Base-by-base conservation (phyloP, 495 filamentous ascomycete genomes). In the Bacidia gigantensis region DNA sequence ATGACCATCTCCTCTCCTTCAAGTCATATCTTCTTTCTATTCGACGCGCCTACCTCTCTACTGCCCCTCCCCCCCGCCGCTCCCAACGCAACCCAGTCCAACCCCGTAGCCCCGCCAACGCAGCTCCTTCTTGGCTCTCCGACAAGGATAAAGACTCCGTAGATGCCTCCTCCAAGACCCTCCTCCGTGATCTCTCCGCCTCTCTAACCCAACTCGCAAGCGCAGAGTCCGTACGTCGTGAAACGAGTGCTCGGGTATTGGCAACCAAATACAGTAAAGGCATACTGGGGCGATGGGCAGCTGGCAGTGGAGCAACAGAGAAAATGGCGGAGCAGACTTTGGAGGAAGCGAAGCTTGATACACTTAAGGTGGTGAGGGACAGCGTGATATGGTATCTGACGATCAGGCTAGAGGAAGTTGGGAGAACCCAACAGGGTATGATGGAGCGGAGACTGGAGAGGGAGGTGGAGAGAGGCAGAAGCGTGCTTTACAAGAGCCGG, bases 1-100 rank as follows among this genome's bases (percentile, higher is more conserved):
- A 93, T 64, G 75, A 84, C 10, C 88, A 92, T 68, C 87, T 97
- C 48, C 56, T 74, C 49, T 84, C 80, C 45, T 80, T 98, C 42
- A 77, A 82, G 53, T 64, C 65, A 56, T 86, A 94, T 53, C 85
- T 98, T 39, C 78, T 79, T 62, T 77, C 77, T 46, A 86, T 94
- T 54, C 86, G 93, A 50, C 86, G 87, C 55, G 75, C 88, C 59
- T 98, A 97, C 72, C 88, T 98, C 58, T 89, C 89, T 45, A 85
- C 79, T 54, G 77, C 79, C 14, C 66, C 64, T n/a, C 65, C 74
- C 9, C 68, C 72, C 67, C 72, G 47, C 68, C 73, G 49, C 58
- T 65, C 69, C 26, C 24, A 69, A 66, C 24, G 53, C 51, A 54
- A 46, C 54, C 59, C 50, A 62, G 69, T 43, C 55, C 66, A 50